Evolutionary conservation across 306 rosid genomes (phyloP).

Genomic region (Prunus mira): DNA sequence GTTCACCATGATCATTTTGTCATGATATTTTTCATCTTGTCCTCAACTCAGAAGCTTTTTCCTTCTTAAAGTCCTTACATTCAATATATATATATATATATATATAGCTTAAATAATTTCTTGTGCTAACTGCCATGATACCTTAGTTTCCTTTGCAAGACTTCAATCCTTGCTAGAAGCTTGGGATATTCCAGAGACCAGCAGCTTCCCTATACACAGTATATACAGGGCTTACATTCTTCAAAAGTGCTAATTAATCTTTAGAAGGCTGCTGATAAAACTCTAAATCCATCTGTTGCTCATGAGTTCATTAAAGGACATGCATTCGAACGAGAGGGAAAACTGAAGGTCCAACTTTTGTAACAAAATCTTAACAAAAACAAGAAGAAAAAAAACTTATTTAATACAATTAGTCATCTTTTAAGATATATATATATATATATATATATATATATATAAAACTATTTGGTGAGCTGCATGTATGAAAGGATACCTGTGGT

Average conservation of each 20-base stretch:
- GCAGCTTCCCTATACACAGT: slow-evolving; percentile 33
- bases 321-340: background rate
- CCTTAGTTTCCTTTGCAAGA: slow-evolving; percentile 61
- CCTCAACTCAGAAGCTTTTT: background rate
- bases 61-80: background rate
- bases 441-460: background rate
- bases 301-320: background rate
- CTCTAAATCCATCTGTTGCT: background rate
- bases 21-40: background rate
- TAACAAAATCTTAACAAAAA: background rate
- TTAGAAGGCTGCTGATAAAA: background rate
- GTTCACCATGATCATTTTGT: background rate
- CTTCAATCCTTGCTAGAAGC: slow-evolving; percentile 51
- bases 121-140: slow-evolving; percentile 2
- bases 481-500: slow-evolving; percentile 40
- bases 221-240: background rate
- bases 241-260: background rate
- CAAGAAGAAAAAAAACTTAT: background rate
- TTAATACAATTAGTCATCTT: background rate
- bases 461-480: background rate
- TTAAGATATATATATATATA: background rate
- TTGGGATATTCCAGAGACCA: slow-evolving; percentile 55
- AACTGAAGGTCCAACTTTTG: background rate
- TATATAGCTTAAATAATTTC: background rate
- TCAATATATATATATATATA: background rate